A percentile compares a stretch with the other conserved stretches of the same genome.
Conservation (phyloP, 2,329 filamentous ascomycete species). For the Orbilia blumenaviensis region DNA sequence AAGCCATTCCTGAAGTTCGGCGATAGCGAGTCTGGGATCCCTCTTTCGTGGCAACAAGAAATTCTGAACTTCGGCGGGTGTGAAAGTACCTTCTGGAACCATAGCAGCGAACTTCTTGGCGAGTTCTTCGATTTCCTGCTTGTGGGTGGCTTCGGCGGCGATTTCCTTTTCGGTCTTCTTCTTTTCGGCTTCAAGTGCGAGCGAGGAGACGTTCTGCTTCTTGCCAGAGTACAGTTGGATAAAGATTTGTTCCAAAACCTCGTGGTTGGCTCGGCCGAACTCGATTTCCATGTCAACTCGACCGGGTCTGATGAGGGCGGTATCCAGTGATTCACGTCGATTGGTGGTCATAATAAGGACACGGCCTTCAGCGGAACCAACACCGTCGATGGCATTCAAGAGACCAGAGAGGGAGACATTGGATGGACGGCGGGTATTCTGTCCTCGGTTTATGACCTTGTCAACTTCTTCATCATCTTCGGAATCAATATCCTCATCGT, state of each 20-base stretch:
- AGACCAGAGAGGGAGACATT: slow-evolving; percentile 73
- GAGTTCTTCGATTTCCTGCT: slow-evolving; percentile 63
- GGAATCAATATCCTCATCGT: slow-evolving; percentile 54
- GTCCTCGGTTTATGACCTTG: slow-evolving; percentile 59
- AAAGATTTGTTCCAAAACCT: slow-evolving; percentile 62
- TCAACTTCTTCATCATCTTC: slow-evolving; percentile 59
- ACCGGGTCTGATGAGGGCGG: slow-evolving; percentile 72
- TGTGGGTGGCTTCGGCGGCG: slow-evolving; percentile 41
- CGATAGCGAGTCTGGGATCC: slow-evolving; percentile 61
- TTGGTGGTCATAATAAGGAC: slow-evolving; percentile 81
- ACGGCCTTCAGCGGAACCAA: slow-evolving; percentile 74
- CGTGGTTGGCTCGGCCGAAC: slow-evolving; percentile 64
- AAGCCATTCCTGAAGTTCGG: slow-evolving; percentile 61
- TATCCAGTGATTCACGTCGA: slow-evolving; percentile 71
- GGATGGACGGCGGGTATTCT: slow-evolving; percentile 56
- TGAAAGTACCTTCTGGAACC: slow-evolving; percentile 65
- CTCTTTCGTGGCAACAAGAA: slow-evolving; percentile 64
- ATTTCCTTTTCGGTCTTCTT: slow-evolving; percentile 54
- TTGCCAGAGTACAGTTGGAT: slow-evolving; percentile 58
- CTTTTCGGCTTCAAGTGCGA: slow-evolving; percentile 40
- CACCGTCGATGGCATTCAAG: slow-evolving; percentile 76
- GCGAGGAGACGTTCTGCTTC: slow-evolving; percentile 47
- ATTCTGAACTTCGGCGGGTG: slow-evolving; percentile 66
- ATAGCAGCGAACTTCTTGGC: slow-evolving; percentile 67
- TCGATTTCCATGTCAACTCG: slow-evolving; percentile 72